Conservation (phyloP, 2,329 filamentous ascomycete genomes). For the Teratosphaeria gauchensis region DNA sequence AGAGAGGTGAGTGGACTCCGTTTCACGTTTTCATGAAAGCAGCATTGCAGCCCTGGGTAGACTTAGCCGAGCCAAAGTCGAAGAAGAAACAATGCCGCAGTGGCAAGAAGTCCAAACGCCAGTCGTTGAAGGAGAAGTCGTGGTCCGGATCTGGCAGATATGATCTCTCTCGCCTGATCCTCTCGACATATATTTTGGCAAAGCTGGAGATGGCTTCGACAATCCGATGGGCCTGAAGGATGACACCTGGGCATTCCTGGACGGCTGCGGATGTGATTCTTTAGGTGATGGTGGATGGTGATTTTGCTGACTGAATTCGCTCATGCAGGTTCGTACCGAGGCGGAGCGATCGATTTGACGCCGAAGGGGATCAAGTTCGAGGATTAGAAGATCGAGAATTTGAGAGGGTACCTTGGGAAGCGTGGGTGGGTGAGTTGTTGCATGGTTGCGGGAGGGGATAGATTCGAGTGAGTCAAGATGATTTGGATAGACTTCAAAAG, state of each 20-base stretch:
- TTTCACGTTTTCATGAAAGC: not conserved
- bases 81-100: not conserved
- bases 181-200: not conserved
- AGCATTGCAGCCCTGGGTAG: no score
- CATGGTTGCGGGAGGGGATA: conserved; percentile 11
- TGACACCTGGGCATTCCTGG: conserved; percentile 5
- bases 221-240: conserved; percentile 4
- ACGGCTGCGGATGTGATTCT: conserved; percentile 1
- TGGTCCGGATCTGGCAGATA: no score
- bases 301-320: not conserved
- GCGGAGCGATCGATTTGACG: conserved; percentile 74
- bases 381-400: conserved; percentile 51
- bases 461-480: not conserved
- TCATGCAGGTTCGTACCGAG: conserved; percentile 69
- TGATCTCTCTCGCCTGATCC: not conserved
- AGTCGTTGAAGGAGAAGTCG: no score
- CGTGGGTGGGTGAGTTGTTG: no score
- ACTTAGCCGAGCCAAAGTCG: not conserved
- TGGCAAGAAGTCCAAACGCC: no score
- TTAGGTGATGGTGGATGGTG: conserved; percentile 3
- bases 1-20: conserved; percentile 23
- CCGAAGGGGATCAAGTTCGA: conserved; percentile 93
- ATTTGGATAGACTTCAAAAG: not conserved
- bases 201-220: not conserved
- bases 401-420: no score